phyloP scores from a whole-genome alignment of 352 stramenopile genomes.

The Phytopythium kandeliae region DNA sequence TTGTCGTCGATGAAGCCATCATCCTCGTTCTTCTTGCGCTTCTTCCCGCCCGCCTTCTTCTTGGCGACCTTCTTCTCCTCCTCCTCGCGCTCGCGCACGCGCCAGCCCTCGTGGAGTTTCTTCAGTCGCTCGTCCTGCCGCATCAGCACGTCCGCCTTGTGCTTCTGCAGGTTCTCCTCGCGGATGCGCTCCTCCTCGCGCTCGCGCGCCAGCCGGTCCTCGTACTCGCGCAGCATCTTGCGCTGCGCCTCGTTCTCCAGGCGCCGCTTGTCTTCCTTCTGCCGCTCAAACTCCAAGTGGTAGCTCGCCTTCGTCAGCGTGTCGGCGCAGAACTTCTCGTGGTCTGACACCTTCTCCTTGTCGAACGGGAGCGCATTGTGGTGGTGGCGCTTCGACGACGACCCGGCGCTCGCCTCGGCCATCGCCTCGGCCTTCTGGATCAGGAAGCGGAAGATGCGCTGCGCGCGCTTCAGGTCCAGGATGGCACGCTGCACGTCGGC shows the following conservation, averaged over 20 bases:
- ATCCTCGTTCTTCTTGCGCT: slow-evolving; percentile 79
- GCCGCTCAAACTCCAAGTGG: slow-evolving; percentile 86
- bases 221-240: slow-evolving; percentile 76
- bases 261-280: slow-evolving; percentile 81
- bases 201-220: slow-evolving; percentile 68
- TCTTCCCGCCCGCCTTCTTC: slow-evolving; percentile 67
- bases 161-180: slow-evolving; percentile 59
- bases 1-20: slow-evolving; percentile 62
- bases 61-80: slow-evolving; percentile 77
- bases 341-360: slow-evolving; percentile 83
- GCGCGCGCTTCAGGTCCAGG: slow-evolving; percentile 74
- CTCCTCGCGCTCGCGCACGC: slow-evolving; percentile 75
- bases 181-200: slow-evolving; percentile 38
- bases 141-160: slow-evolving; percentile 59
- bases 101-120: slow-evolving; percentile 78
- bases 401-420: slow-evolving; percentile 6
- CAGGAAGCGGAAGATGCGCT: slow-evolving; percentile 81
- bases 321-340: slow-evolving; percentile 85
- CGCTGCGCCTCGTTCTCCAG: slow-evolving; percentile 78
- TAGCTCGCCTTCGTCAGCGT: slow-evolving; percentile 84
- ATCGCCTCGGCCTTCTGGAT: slow-evolving; percentile 54
- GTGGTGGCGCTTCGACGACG: slow-evolving; percentile 31
- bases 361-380: slow-evolving; percentile 56
- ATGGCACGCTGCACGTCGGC: slow-evolving; percentile 87
- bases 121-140: slow-evolving; percentile 83